Percentiles rank a stretch among this genome's conserved stretches.
phyloP scores from a whole-genome alignment of 2,329 filamentous ascomycete genomes.

The Drechslerella coelobrocha region DNA sequence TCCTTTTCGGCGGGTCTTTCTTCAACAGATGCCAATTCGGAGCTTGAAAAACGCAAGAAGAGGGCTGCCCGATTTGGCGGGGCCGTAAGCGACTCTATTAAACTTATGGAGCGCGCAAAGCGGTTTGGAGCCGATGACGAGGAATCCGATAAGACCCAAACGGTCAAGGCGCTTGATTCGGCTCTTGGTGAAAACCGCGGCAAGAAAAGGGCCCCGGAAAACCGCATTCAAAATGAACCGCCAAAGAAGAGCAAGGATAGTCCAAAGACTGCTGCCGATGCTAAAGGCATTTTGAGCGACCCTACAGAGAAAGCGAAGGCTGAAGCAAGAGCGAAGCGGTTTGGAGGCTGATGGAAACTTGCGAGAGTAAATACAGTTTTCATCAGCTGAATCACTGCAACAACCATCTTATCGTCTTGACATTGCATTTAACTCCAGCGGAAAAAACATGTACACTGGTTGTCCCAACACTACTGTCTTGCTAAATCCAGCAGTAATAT shows the following conservation, averaged over 20 bases:
- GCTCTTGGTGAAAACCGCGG: conserved; percentile 47
- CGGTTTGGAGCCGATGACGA: conserved; percentile 36
- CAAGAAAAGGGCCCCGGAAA: conserved; percentile 43
- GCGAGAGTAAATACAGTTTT: not conserved
- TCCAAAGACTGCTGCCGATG: conserved; percentile 13
- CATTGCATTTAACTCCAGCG: too few species aligned
- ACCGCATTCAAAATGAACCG: conserved; percentile 36
- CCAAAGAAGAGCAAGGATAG: conserved; percentile 46
- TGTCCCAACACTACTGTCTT: too few species aligned
- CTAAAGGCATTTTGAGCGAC: conserved; percentile 31
- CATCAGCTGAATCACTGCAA: too few species aligned
- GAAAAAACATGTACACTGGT: too few species aligned
- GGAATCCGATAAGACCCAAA: conserved; percentile 11
- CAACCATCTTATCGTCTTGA: too few species aligned
- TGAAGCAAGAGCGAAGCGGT: conserved; percentile 46
- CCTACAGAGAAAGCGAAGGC: conserved; percentile 49
- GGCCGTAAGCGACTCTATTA: conserved; percentile 32
- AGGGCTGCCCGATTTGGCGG: conserved; percentile 48
- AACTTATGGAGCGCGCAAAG: conserved; percentile 48
- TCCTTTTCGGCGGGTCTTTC: conserved; percentile 24
- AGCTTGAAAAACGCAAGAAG: conserved; percentile 51
- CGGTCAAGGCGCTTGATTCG: conserved; percentile 39
- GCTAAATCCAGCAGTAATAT: too few species aligned
- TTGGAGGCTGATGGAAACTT: conserved; percentile 25
- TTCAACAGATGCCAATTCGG: conserved; percentile 36